These are phyloP conservation scores for Magnaporthiopsis incrustans DNA, from an alignment of 2,329 filamentous ascomycete genomes.

Conservation along the genomic window DNA sequence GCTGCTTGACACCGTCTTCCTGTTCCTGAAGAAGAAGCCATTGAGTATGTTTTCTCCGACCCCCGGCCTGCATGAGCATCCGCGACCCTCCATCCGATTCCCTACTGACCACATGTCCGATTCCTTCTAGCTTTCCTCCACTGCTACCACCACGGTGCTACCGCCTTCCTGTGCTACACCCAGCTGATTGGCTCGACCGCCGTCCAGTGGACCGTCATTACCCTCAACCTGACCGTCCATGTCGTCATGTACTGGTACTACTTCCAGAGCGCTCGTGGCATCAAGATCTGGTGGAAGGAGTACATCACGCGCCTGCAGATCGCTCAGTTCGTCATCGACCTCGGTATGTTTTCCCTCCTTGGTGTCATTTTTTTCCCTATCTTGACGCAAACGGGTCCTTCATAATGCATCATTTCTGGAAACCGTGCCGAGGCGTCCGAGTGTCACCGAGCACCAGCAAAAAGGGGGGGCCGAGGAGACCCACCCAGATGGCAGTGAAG, in stretches of 20 bases:
- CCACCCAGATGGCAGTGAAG: background rate
- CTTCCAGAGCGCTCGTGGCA: slow-evolving; percentile 94
- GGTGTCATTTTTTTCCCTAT: background rate
- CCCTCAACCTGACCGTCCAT: slow-evolving; percentile 86
- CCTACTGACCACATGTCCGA: slow-evolving; percentile 19
- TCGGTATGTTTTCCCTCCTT: slow-evolving; percentile 55
- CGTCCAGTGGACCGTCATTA: slow-evolving; percentile 92
- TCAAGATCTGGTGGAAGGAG: slow-evolving; percentile 99
- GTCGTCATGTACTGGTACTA: slow-evolving; percentile 99
- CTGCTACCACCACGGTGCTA: slow-evolving; percentile 97
- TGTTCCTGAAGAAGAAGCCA: slow-evolving; percentile 99
- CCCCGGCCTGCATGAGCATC: background rate
- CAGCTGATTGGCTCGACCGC: slow-evolving; percentile 89
- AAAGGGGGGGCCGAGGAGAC: background rate
- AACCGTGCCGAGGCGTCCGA: background rate
- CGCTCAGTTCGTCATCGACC: slow-evolving; percentile 92
- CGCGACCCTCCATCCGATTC: background rate
- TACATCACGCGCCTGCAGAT: slow-evolving; percentile 98
- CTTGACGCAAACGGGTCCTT: background rate
- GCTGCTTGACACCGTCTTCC: slow-evolving; percentile 88
- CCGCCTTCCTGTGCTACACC: slow-evolving; percentile 94
- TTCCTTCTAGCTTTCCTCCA: slow-evolving; percentile 73
- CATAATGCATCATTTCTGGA: background rate
- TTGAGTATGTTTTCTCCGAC: slow-evolving; percentile 50
- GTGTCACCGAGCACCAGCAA: background rate